phyloP scores from a whole-genome alignment of 2,329 filamentous ascomycete species.

The Mycosphaerella sp. region DNA sequence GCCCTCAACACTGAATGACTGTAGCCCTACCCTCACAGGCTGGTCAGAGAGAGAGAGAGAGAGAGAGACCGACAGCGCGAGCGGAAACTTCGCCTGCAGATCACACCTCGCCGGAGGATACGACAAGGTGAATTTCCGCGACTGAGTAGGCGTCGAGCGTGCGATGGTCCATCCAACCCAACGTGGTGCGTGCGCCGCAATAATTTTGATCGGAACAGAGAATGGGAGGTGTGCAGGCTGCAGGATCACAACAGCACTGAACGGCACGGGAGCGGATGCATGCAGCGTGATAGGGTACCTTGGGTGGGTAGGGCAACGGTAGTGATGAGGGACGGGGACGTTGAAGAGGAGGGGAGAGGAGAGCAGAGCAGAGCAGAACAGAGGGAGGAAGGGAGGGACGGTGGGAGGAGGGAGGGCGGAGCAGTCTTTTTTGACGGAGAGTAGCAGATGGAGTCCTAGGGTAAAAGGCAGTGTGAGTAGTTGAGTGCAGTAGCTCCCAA shows the following conservation, averaged over 20 bases:
- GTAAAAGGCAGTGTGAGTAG: conserved; percentile 3
- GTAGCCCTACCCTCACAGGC: too few species aligned
- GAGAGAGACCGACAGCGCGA: too few species aligned
- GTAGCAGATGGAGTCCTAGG: too few species aligned
- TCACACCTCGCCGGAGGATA: too few species aligned
- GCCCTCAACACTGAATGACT: neutral
- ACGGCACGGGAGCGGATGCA: conserved; percentile 13
- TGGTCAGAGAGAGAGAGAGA: too few species aligned
- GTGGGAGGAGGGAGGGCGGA: conserved; percentile 1
- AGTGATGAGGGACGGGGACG: neutral
- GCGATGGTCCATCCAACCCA: neutral
- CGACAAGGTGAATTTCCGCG: too few species aligned
- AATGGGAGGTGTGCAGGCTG: neutral
- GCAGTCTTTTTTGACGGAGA: too few species aligned
- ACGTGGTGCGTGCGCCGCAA: neutral
- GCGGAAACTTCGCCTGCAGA: too few species aligned
- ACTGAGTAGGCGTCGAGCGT: neutral
- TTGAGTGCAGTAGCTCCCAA: conserved; percentile 15
- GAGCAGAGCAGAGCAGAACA: too few species aligned
- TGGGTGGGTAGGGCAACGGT: too few species aligned
- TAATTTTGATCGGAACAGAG: neutral
- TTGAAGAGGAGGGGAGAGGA: neutral
- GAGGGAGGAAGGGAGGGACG: conserved; percentile 1
- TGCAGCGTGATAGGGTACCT: conserved; percentile 15
- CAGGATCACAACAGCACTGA: conserved; percentile 12